These are phyloP conservation scores for Trypanosoma lewisi DNA, from an alignment of 208 protist genomes.

Conservation along the genomic window DNA sequence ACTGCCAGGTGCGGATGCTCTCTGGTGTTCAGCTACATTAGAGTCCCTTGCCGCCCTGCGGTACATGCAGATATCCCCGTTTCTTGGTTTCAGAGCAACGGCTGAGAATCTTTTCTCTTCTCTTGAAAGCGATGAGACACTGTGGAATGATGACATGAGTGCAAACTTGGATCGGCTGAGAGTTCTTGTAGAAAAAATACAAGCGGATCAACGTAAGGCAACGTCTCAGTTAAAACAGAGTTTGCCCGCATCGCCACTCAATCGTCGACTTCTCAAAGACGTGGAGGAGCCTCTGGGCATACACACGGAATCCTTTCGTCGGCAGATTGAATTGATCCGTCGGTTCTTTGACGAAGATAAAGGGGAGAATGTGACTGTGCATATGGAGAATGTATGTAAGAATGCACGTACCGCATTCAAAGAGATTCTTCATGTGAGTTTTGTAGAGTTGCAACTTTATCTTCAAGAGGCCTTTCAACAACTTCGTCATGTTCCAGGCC, in stretches of 20 bases:
- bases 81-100: conserved; percentile 31
- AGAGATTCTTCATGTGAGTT: conserved; percentile 38
- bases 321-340: conserved; percentile 9
- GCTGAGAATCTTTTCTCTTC: conserved; percentile 28
- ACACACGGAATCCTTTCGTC: conserved; percentile 19
- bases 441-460: conserved; percentile 66
- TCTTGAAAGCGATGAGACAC: conserved; percentile 57
- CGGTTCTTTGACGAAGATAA: not conserved
- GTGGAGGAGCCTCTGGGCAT: conserved; percentile 20
- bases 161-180: conserved; percentile 27
- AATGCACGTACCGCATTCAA: conserved; percentile 4
- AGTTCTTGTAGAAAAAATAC: conserved; percentile 19
- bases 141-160: conserved; percentile 26
- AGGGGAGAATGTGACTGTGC: not conserved
- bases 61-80: conserved; percentile 45
- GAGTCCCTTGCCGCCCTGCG: conserved; percentile 81
- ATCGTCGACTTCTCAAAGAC: conserved; percentile 16
- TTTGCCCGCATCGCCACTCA: not conserved
- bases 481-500: conserved; percentile 26
- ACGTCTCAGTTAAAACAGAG: conserved; percentile 11
- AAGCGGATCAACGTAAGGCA: conserved; percentile 12
- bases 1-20: conserved; percentile 42
- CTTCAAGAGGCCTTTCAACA: conserved; percentile 67
- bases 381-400: not conserved
- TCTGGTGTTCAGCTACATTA: conserved; percentile 78